Percentiles rank a stretch among this genome's conserved stretches.
Evolutionary conservation across 2,329 filamentous ascomycete species (phyloP).

Genomic region (Dothistroma pini): DNA sequence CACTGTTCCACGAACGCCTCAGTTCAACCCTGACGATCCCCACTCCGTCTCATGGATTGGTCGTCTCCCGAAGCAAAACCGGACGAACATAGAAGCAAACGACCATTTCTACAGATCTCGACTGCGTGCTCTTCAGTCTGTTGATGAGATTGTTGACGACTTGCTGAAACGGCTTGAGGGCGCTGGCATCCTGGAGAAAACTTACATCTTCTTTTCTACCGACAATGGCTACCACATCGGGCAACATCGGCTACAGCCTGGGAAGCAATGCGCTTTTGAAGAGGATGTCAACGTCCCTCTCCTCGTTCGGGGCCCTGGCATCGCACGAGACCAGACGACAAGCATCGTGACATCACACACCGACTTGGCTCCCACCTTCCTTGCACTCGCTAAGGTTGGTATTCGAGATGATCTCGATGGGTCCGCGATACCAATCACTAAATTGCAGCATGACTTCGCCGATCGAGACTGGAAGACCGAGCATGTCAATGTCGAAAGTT

Average conservation of each 20-base stretch:
- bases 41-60: slow-evolving; percentile 48
- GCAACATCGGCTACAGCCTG: slow-evolving; percentile 40
- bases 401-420: slow-evolving; percentile 36
- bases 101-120: slow-evolving; percentile 52
- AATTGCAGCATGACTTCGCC: not conserved
- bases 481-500: slow-evolving; percentile 42
- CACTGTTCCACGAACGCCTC: slow-evolving; percentile 57
- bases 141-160: slow-evolving; percentile 53
- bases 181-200: slow-evolving; percentile 47
- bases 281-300: slow-evolving; percentile 42
- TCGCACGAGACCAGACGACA: slow-evolving; percentile 29
- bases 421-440: slow-evolving; percentile 32
- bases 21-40: slow-evolving; percentile 59
- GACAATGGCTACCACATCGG: slow-evolving; percentile 43
- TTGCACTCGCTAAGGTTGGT: slow-evolving; percentile 33
- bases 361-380: slow-evolving; percentile 40
- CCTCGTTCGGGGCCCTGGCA: slow-evolving; percentile 38
- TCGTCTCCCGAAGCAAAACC: slow-evolving; percentile 43
- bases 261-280: slow-evolving; percentile 39
- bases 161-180: slow-evolving; percentile 43
- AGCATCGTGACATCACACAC: slow-evolving; percentile 39
- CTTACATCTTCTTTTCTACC: slow-evolving; percentile 39
- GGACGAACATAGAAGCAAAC: slow-evolving; percentile 48
- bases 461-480: slow-evolving; percentile 23
- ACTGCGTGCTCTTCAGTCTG: slow-evolving; percentile 50